Conservation (phyloP, 176 grass and related monocot genomes). For the Cenchrus fungigraminus region DNA sequence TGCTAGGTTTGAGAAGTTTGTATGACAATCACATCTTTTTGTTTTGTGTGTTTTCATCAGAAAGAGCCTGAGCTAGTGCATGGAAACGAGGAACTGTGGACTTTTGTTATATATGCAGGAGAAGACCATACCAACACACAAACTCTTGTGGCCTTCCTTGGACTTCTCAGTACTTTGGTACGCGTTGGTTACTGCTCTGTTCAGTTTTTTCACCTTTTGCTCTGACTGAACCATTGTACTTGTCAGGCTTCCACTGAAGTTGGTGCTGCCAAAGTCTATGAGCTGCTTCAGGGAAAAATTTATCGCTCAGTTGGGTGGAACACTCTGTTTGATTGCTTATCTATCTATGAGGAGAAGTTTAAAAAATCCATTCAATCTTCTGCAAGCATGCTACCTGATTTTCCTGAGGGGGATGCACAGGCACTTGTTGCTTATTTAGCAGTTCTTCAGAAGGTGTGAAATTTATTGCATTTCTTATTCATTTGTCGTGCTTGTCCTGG, state of each 20-base stretch:
- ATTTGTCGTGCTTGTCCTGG: neutral
- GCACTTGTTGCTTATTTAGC: conserved; percentile 92
- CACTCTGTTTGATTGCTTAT: conserved; percentile 95
- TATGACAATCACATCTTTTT: conserved; percentile 14
- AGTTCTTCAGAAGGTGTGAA: conserved; percentile 84
- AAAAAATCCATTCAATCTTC: conserved; percentile 88
- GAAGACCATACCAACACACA: conserved; percentile 93
- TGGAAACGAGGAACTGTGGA: conserved; percentile 94
- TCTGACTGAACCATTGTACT: conserved; percentile 33
- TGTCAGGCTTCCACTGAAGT: conserved; percentile 84
- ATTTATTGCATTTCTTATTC: conserved; percentile 30
- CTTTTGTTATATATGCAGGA: conserved; percentile 78
- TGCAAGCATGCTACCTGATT: conserved; percentile 77
- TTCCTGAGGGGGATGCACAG: conserved; percentile 87
- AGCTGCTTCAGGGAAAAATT: conserved; percentile 83
- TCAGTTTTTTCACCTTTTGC: conserved; percentile 36
- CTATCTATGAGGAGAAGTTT: conserved; percentile 93
- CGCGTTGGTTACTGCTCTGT: conserved; percentile 36
- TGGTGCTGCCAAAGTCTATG: conserved; percentile 84
- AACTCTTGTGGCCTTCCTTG: conserved; percentile 90
- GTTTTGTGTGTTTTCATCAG: conserved; percentile 57
- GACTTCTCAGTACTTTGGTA: conserved; percentile 93
- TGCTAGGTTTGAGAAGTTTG: conserved; percentile 24
- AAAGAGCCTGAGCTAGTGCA: conserved; percentile 89
- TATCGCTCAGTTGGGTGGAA: conserved; percentile 92